Conservation (phyloP, 192 early-diverging fungal genomes). For the Coemansia sp. region DNA sequence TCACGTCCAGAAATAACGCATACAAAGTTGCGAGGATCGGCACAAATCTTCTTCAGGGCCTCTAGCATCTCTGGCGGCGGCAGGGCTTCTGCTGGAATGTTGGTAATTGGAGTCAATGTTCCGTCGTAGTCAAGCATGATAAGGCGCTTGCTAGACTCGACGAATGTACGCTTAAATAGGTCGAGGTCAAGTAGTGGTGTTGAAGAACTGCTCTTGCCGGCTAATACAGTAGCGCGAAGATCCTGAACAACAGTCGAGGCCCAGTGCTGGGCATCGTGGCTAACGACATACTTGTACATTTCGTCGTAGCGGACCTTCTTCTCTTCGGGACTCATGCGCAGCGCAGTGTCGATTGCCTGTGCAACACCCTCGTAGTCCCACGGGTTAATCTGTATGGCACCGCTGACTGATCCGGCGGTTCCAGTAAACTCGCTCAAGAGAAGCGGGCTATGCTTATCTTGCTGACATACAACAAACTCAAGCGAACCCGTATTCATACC, state of each 20-base stretch:
- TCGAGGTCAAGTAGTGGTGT: conserved; percentile 31
- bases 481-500: conserved; percentile 98
- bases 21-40: conserved; percentile 79
- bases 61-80: conserved; percentile 82
- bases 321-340: conserved; percentile 77
- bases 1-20: conserved; percentile 94
- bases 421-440: conserved; percentile 97
- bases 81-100: conserved; percentile 74
- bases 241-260: conserved; percentile 78
- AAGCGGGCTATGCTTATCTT: conserved; percentile 79
- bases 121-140: conserved; percentile 98
- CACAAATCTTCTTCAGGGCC: conserved; percentile 62
- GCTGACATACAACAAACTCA: conserved; percentile 91
- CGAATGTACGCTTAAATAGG: conserved; percentile 24
- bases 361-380: conserved; percentile 93
- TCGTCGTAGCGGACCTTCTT: conserved; percentile 53
- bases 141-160: conserved; percentile 65
- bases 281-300: conserved; percentile 75
- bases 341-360: conserved; percentile 82
- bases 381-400: conserved; percentile 86
- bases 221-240: conserved; percentile 55
- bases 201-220: conserved; percentile 27
- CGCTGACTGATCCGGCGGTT: conserved; percentile 85
- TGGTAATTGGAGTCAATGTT: conserved; percentile 88
- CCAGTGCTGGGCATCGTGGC: conserved; percentile 87